phyloP scores from a whole-genome alignment of 345 rosid species.

The Boechera retrofracta region DNA sequence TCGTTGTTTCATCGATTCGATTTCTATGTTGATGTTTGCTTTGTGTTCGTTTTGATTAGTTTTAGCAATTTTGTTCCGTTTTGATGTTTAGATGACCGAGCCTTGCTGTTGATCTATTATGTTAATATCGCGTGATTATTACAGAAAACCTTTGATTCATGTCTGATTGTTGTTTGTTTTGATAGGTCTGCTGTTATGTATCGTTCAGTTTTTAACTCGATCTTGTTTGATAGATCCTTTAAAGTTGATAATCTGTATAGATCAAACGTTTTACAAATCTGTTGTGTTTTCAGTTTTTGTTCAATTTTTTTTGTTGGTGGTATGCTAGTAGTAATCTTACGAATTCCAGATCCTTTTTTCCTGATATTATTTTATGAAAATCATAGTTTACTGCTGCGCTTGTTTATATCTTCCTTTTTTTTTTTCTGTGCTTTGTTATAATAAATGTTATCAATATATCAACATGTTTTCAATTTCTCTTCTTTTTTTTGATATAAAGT shows the following conservation, averaged over 20 bases:
- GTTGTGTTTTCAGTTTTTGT: neutral
- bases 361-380: neutral
- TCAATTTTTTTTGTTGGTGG: neutral
- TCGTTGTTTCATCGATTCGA: too few species aligned
- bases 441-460: too few species aligned
- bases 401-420: neutral
- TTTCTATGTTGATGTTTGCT: neutral
- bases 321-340: neutral
- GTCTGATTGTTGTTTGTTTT: neutral
- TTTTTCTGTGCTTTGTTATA: neutral
- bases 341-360: neutral
- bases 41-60: neutral
- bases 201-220: neutral
- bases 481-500: neutral
- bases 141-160: neutral
- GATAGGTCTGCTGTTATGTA: neutral
- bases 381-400: neutral
- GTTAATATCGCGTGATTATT: neutral
- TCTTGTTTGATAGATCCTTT: neutral
- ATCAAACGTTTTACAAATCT: neutral
- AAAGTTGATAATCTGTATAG: neutral
- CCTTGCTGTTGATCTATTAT: neutral
- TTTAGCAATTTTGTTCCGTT: neutral
- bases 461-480: neutral
- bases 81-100: neutral